These are phyloP conservation scores for Penicillium sp. DNA, from an alignment of 2,329 filamentous ascomycete species.

Conservation along the genomic window DNA sequence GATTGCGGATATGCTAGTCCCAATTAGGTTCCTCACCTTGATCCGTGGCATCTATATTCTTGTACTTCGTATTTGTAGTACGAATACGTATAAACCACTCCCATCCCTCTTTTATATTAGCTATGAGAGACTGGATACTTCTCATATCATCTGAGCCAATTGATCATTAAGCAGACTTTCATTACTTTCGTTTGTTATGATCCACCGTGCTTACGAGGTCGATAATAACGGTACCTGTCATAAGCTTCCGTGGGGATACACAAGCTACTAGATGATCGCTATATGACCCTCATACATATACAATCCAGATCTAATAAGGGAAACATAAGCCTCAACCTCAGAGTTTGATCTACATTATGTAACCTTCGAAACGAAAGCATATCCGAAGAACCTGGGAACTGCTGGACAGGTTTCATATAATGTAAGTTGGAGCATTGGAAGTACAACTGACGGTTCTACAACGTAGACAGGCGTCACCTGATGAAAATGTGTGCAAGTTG, in stretches of 20 bases:
- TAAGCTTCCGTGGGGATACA: background rate
- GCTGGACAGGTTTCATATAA: background rate
- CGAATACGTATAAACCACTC: slow-evolving; percentile 3
- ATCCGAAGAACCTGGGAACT: no score
- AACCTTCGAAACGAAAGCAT: no score
- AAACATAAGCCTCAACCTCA: background rate
- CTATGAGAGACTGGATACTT: background rate
- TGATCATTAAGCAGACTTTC: no score
- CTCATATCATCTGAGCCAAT: background rate
- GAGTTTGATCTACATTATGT: no score
- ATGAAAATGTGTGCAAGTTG: no score
- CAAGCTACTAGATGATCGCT: background rate
- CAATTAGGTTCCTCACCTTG: slow-evolving; percentile 18
- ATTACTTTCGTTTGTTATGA: no score
- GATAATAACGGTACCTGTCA: background rate
- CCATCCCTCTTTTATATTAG: background rate
- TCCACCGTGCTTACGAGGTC: background rate
- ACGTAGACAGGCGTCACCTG: no score
- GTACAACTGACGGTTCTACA: background rate
- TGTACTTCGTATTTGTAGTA: background rate
- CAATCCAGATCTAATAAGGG: no score
- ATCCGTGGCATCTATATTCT: slow-evolving; percentile 15
- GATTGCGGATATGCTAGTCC: slow-evolving; percentile 20
- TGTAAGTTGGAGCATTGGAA: background rate
- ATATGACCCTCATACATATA: no score